Evolutionary conservation across 495 filamentous ascomycete genomes (phyloP), one percentile per base, ranked within the genome.

Genomic region (Lasiosphaeria hispida): DNA sequence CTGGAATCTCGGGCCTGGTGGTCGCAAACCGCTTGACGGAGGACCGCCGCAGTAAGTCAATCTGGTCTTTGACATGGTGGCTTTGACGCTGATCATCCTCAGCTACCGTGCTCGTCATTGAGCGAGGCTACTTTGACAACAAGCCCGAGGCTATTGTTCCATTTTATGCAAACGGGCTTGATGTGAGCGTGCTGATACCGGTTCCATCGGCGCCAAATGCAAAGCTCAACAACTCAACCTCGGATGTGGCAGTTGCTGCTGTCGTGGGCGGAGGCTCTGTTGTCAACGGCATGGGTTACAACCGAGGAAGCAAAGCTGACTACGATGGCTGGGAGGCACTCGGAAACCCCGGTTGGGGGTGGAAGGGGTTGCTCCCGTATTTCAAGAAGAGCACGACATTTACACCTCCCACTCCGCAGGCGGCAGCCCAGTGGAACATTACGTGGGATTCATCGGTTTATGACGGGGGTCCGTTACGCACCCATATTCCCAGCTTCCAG

Each of bases 281-380:
- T 0, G 64, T 78, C 42, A 78, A 77, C 48, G 75, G 72, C 44
- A 77, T 78, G 76, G 72, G 68, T 14, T 61, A 54, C 51, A 69
- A 73, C 38, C 78, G 83, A 19, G 84, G 83, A 0, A 82, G 77
- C 42, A 80, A 74, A 49, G 68, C 75, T 4, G 83, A 87, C 43
- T 86, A 84, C 56, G 83, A 87, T 63, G 75, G 76, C 36, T 87
- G 85, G 85, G 80, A 81, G 52, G 72, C 73, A n/a, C 77, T 84
- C n/a, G 84, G 83, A 6, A 82, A 81, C 30, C 66, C 73, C 6
- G 81, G 82, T 7, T 87, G 83, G 85, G 79, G 75, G 18, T 86
- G 83, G 82, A 67, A 83, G 0, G 59, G 63, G 1, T n/a, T 76
- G 33, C 65, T 67, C 30, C 70, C 68, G 0, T 76, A 74, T 59